A percentile compares a stretch with the other conserved stretches of the same genome.
These are phyloP conservation scores for Melaleuca alternifolia DNA, from an alignment of 345 rosid genomes.

Conservation along the genomic window DNA sequence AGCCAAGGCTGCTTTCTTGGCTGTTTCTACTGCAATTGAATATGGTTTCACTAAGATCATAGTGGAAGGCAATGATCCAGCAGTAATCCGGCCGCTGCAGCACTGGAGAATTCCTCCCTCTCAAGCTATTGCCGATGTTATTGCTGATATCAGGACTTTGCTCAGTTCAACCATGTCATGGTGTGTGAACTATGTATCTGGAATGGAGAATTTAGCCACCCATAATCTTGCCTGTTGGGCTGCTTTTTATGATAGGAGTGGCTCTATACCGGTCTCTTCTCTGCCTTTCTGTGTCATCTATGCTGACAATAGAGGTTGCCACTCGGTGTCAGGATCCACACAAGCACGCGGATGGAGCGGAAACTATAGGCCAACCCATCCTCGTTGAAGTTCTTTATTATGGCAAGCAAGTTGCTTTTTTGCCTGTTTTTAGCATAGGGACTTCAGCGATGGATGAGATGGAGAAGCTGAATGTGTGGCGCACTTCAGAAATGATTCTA, in stretches of 20 bases:
- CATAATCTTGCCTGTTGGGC: slow-evolving; percentile 2
- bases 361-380: neutral
- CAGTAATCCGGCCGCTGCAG: neutral
- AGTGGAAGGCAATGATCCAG: neutral
- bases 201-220: neutral
- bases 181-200: neutral
- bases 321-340: neutral
- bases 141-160: neutral
- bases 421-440: neutral
- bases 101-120: neutral
- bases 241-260: neutral
- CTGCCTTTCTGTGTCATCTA: slow-evolving; percentile 2
- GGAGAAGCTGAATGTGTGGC: neutral
- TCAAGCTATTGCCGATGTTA: neutral
- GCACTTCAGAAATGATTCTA: neutral
- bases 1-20: slow-evolving; percentile 1
- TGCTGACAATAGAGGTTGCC: neutral
- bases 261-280: neutral
- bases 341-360: neutral
- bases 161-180: neutral
- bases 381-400: neutral
- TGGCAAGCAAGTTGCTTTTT: neutral
- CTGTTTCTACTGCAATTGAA: neutral
- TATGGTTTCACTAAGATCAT: neutral
- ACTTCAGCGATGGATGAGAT: neutral